These are phyloP conservation scores for Phylloboletellus chloephorus DNA, from an alignment of 1,284 basidiomycete genomes.

Conservation along the genomic window DNA sequence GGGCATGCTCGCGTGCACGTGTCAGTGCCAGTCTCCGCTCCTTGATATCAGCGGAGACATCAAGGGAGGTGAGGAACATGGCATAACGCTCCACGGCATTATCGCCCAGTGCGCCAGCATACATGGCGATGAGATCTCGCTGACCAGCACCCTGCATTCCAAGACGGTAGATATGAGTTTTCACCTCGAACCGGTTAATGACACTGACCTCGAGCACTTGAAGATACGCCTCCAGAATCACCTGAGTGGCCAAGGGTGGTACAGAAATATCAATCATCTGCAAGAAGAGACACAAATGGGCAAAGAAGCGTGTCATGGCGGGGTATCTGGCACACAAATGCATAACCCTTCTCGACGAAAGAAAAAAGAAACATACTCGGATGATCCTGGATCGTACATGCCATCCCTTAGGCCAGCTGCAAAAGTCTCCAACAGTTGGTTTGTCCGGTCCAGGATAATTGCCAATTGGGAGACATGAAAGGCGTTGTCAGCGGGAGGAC, in stretches of 20 bases:
- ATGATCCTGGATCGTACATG: slow-evolving; percentile 42
- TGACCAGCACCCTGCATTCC: slow-evolving; percentile 62
- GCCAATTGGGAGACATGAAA: slow-evolving; percentile 85
- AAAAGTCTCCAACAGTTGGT: slow-evolving; percentile 68
- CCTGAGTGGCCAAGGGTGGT: slow-evolving; percentile 70
- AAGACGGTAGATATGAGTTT: slow-evolving; percentile 1
- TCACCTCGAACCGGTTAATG: not conserved
- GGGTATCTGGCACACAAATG: slow-evolving; percentile 45
- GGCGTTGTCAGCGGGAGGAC: slow-evolving; percentile 68
- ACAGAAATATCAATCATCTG: slow-evolving; percentile 74
- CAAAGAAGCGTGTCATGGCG: slow-evolving; percentile 82
- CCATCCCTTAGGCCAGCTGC: slow-evolving; percentile 54
- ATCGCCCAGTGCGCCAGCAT: slow-evolving; percentile 87
- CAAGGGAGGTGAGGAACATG: slow-evolving; percentile 81
- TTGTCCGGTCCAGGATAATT: slow-evolving; percentile 75
- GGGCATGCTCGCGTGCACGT: slow-evolving; percentile 76
- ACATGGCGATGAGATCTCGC: slow-evolving; percentile 86
- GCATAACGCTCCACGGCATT: slow-evolving; percentile 93
- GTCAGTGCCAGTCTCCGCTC: slow-evolving; percentile 73
- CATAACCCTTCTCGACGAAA: slow-evolving; percentile 1
- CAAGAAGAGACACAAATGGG: slow-evolving; percentile 90
- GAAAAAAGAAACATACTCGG: slow-evolving; percentile 52
- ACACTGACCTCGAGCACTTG: slow-evolving; percentile 72
- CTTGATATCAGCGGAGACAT: slow-evolving; percentile 59
- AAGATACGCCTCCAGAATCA: slow-evolving; percentile 87